phyloP scores from a whole-genome alignment of 2,329 filamentous ascomycete species.

The Aspergillus sojae region DNA sequence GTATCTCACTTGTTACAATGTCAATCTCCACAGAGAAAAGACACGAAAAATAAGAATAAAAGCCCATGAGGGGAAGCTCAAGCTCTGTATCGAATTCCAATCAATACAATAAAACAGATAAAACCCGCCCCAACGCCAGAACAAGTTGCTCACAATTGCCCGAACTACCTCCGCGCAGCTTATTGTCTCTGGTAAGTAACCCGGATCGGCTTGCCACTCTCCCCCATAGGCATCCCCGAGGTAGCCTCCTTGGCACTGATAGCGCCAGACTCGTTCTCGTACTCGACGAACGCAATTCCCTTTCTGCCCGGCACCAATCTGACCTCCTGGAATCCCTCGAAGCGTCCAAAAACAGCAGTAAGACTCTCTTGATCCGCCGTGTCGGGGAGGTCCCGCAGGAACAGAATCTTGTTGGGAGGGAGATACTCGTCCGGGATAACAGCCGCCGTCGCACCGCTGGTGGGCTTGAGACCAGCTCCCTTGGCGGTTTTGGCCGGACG shows the following conservation, averaged over 20 bases:
- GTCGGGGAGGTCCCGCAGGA: conserved; percentile 88
- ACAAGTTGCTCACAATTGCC: conserved; percentile 20
- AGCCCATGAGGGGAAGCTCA: neutral
- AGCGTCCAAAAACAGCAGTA: conserved; percentile 79
- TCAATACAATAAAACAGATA: conserved; percentile 10
- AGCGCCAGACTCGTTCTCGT: conserved; percentile 84
- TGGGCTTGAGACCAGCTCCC: conserved; percentile 75
- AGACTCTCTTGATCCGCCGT: conserved; percentile 81
- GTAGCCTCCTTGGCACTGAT: conserved; percentile 94
- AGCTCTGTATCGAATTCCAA: conserved; percentile 7
- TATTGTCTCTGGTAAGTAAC: conserved; percentile 95
- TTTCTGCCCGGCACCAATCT: conserved; percentile 82
- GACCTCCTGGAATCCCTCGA: conserved; percentile 93
- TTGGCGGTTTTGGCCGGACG: conserved; percentile 72
- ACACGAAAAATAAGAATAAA: neutral
- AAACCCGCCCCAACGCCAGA: conserved; percentile 34
- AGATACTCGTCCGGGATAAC: conserved; percentile 97
- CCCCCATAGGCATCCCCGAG: conserved; percentile 77
- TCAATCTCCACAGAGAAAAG: neutral
- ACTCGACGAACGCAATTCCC: conserved; percentile 95
- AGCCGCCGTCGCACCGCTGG: conserved; percentile 65
- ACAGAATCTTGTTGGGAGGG: conserved; percentile 94
- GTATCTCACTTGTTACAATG: conserved; percentile 3
- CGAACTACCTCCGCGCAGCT: conserved; percentile 22
- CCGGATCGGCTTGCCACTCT: conserved; percentile 77